phyloP scores from a whole-genome alignment of 2,329 filamentous ascomycete species.

The Trichophaea hybrida region DNA sequence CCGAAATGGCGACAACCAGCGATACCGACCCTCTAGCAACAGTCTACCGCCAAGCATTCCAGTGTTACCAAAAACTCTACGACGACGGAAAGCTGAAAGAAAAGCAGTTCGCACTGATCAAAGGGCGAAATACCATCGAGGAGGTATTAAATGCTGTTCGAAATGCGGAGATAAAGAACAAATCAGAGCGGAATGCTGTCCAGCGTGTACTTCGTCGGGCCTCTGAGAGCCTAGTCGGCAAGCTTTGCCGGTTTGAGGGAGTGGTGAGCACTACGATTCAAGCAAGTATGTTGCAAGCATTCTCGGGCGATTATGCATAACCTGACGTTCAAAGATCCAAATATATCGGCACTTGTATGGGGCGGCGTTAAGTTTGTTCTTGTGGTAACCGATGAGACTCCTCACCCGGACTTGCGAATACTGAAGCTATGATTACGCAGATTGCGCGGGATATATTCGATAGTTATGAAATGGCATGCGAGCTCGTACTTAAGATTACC shows the following conservation, averaged over 20 bases:
- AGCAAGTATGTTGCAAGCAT: background rate
- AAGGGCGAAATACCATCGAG: background rate
- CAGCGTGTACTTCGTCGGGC: background rate
- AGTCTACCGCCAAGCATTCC: too few relatives aligned
- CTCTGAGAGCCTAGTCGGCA: background rate
- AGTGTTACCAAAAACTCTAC: background rate
- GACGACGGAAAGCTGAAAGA: background rate
- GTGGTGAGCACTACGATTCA: background rate
- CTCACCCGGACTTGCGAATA: too few relatives aligned
- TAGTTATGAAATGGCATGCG: background rate
- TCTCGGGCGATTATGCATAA: background rate
- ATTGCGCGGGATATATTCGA: background rate
- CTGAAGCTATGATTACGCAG: background rate
- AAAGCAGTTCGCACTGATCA: background rate
- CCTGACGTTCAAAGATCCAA: background rate
- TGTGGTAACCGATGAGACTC: background rate
- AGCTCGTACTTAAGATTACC: background rate
- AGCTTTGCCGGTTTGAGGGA: background rate
- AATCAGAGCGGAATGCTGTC: background rate
- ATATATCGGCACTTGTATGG: background rate
- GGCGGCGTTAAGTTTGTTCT: background rate
- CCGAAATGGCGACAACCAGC: too few relatives aligned
- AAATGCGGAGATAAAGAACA: background rate
- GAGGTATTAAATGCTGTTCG: background rate
- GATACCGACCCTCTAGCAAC: too few relatives aligned